phyloP scores from a whole-genome alignment of 2,329 filamentous ascomycete genomes.

The Venturia aucupariae region DNA sequence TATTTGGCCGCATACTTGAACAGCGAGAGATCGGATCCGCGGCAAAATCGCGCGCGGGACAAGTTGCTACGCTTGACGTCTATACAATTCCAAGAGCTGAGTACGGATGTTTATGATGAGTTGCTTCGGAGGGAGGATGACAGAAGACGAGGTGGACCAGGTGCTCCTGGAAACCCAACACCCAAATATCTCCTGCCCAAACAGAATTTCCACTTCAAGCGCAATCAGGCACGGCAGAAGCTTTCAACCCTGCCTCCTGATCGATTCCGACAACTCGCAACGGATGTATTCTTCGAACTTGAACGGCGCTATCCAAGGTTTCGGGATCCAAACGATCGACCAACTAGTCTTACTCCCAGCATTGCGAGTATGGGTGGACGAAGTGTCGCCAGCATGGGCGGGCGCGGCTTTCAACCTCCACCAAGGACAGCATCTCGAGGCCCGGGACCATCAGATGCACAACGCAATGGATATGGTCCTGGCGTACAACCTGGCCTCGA shows the following conservation, averaged over 20 bases:
- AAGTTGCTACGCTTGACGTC: slow-evolving; percentile 83
- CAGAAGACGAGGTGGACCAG: slow-evolving; percentile 33
- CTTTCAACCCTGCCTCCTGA: slow-evolving; percentile 80
- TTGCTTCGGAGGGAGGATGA: slow-evolving; percentile 73
- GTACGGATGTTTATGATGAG: slow-evolving; percentile 96
- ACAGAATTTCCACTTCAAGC: slow-evolving; percentile 85
- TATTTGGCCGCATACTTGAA: slow-evolving; percentile 63
- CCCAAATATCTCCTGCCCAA: slow-evolving; percentile 68
- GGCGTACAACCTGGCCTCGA: slow-evolving; percentile 26
- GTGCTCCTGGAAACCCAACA: slow-evolving; percentile 38
- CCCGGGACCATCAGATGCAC: slow-evolving; percentile 3
- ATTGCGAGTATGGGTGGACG: slow-evolving; percentile 48
- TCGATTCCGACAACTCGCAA: slow-evolving; percentile 83
- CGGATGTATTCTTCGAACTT: slow-evolving; percentile 91
- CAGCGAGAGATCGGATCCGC: slow-evolving; percentile 64
- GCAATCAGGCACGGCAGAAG: slow-evolving; percentile 95
- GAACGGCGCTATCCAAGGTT: slow-evolving; percentile 85
- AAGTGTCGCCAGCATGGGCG: slow-evolving; percentile 33
- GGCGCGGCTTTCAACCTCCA: slow-evolving; percentile 10
- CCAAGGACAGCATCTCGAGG: slow-evolving; percentile 11
- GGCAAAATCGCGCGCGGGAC: slow-evolving; percentile 83
- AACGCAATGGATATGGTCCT: slow-evolving; percentile 17
- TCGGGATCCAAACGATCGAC: slow-evolving; percentile 29
- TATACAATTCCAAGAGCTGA: slow-evolving; percentile 94
- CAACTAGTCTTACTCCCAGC: background rate